Percentiles rank a stretch among this genome's conserved stretches.
Conservation (phyloP, 164 flowering plant genomes). For the Vitis labrusca region DNA sequence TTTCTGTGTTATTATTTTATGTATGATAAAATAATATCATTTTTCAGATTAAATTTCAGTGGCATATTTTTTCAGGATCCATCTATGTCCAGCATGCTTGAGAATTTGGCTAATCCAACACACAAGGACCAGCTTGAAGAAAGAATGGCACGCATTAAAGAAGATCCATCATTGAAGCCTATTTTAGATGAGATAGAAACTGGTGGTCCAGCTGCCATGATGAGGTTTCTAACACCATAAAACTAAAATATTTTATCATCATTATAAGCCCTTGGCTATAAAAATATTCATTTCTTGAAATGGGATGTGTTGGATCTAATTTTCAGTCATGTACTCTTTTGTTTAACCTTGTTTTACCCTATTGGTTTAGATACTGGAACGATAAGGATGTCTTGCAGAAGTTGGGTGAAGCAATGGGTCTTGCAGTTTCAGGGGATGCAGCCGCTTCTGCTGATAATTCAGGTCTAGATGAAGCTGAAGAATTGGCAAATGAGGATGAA, state of each 20-base stretch:
- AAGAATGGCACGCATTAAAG: slow-evolving; percentile 74
- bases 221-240: slow-evolving; percentile 38
- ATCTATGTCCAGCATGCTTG: slow-evolving; percentile 79
- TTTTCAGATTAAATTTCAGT: background rate
- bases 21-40: background rate
- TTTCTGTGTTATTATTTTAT: background rate
- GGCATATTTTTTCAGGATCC: slow-evolving; percentile 61
- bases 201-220: slow-evolving; percentile 97
- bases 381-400: slow-evolving; percentile 87
- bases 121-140: slow-evolving; percentile 76
- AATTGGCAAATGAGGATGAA: slow-evolving; percentile 71
- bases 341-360: background rate
- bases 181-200: slow-evolving; percentile 85
- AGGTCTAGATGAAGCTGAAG: slow-evolving; percentile 62
- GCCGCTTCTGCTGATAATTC: slow-evolving; percentile 54
- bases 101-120: slow-evolving; percentile 65
- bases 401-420: slow-evolving; percentile 95
- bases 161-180: slow-evolving; percentile 83
- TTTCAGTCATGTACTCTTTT: background rate
- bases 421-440: slow-evolving; percentile 62
- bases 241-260: background rate
- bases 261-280: background rate
- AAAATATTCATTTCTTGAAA: background rate
- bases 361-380: slow-evolving; percentile 78
- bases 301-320: too few species aligned